These are phyloP conservation scores for Anisodus acutangulus DNA, from an alignment of 257 asterid genomes.

Conservation along the genomic window DNA sequence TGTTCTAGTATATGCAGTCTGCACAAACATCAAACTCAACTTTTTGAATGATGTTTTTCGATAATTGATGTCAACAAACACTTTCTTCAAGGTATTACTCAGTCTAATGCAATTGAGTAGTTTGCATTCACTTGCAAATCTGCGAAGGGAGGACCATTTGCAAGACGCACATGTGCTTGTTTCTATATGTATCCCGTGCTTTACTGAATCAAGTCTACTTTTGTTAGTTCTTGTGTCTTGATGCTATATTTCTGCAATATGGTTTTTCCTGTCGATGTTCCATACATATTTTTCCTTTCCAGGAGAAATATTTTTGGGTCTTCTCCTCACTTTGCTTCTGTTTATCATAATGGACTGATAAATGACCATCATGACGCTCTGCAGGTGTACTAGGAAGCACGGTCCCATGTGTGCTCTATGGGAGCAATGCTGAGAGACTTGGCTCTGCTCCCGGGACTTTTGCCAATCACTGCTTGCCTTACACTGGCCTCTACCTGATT, in stretches of 20 bases:
- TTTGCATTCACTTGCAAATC: background rate
- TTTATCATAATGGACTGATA: conserved; percentile 20
- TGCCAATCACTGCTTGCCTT: conserved; percentile 83
- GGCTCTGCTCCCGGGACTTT: conserved; percentile 70
- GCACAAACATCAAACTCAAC: background rate
- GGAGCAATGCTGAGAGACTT: conserved; percentile 84
- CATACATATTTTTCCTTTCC: background rate
- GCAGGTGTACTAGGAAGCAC: conserved; percentile 85
- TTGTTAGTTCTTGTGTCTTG: background rate
- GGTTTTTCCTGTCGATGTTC: background rate
- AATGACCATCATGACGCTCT: conserved; percentile 27
- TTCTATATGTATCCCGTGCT: background rate
- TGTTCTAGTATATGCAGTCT: background rate
- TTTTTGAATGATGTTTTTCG: background rate
- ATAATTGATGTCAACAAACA: background rate
- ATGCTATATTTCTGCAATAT: background rate
- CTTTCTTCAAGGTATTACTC: background rate
- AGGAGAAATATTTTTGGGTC: background rate
- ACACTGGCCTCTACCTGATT: conserved; percentile 75
- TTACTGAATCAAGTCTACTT: background rate
- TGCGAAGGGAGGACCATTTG: background rate
- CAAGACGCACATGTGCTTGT: background rate
- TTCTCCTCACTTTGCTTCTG: background rate
- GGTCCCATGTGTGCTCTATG: conserved; percentile 94
- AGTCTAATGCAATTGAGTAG: background rate